Conservation (phyloP, 176 grass and related monocot species). For the Pharus latifolius region DNA sequence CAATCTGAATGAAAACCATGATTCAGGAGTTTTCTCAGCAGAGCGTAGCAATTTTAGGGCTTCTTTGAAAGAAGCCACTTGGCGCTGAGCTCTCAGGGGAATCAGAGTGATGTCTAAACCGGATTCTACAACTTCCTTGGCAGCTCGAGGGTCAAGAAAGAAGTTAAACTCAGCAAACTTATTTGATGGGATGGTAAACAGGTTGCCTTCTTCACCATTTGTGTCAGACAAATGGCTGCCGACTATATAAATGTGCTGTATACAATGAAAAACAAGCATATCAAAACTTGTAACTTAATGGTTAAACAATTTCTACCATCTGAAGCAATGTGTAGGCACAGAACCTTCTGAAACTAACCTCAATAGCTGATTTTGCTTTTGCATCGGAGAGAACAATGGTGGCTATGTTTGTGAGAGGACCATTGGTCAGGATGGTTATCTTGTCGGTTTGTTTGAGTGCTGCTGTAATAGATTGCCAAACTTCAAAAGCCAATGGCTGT, state of each 20-base stretch:
- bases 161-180: slow-evolving; percentile 65
- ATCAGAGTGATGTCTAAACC: slow-evolving; percentile 34
- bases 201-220: slow-evolving; percentile 38
- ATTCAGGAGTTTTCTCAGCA: slow-evolving; percentile 44
- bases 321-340: neutral
- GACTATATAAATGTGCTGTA: slow-evolving; percentile 51
- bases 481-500: slow-evolving; percentile 68
- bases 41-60: slow-evolving; percentile 6
- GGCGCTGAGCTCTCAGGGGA: slow-evolving; percentile 46
- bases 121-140: slow-evolving; percentile 49
- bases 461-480: slow-evolving; percentile 43
- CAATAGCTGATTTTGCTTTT: slow-evolving; percentile 26
- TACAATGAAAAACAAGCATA: neutral
- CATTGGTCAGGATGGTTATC: slow-evolving; percentile 50
- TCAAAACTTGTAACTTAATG: neutral
- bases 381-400: slow-evolving; percentile 44
- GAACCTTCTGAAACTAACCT: slow-evolving; percentile 32
- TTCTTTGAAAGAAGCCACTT: slow-evolving; percentile 35
- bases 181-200: slow-evolving; percentile 52
- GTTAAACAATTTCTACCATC: neutral
- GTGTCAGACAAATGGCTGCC: slow-evolving; percentile 35
- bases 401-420: slow-evolving; percentile 72
- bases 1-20: slow-evolving; percentile 28
- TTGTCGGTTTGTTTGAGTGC: slow-evolving; percentile 29
- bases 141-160: slow-evolving; percentile 68